Percentiles rank a stretch among this genome's conserved stretches.
These are phyloP conservation scores for Globisporangium paroecandrum DNA, from an alignment of 352 stramenopile genomes.

Conservation along the genomic window DNA sequence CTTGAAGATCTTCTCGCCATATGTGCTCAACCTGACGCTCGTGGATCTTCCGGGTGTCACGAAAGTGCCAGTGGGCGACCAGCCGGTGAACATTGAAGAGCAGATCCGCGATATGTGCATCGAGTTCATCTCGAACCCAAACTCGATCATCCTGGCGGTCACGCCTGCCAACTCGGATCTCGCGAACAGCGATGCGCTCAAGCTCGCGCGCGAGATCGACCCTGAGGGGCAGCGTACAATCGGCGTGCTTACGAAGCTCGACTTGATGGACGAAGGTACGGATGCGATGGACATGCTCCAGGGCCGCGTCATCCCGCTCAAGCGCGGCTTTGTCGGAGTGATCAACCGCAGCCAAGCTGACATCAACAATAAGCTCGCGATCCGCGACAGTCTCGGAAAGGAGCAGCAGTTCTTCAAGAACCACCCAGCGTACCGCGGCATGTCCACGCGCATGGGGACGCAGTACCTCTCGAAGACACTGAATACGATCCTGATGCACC, in stretches of 20 bases:
- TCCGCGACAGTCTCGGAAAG: slow-evolving; percentile 93
- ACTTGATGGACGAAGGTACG: slow-evolving; percentile 99
- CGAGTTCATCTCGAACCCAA: slow-evolving; percentile 98
- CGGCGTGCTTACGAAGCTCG: slow-evolving; percentile 99
- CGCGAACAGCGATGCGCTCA: slow-evolving; percentile 98
- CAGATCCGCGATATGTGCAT: slow-evolving; percentile 99
- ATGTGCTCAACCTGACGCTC: slow-evolving; percentile 98
- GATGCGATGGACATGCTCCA: slow-evolving; percentile 97
- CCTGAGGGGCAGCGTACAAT: slow-evolving; percentile 95
- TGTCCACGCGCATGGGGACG: slow-evolving; percentile 95
- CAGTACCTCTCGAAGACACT: slow-evolving; percentile 95
- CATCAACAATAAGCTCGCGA: slow-evolving; percentile 95
- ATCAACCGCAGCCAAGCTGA: slow-evolving; percentile 99
- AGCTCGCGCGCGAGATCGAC: slow-evolving; percentile 94
- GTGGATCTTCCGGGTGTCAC: slow-evolving; percentile 99
- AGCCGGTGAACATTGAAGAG: slow-evolving; percentile 99
- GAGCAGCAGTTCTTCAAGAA: slow-evolving; percentile 97
- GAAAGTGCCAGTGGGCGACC: slow-evolving; percentile 97
- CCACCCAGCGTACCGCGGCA: slow-evolving; percentile 93
- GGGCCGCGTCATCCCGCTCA: slow-evolving; percentile 96
- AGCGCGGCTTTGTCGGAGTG: slow-evolving; percentile 97
- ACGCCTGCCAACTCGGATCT: slow-evolving; percentile 99
- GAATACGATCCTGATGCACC: slow-evolving; percentile 99
- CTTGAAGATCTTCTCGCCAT: slow-evolving; percentile 97
- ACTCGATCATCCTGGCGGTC: slow-evolving; percentile 99